Percentiles rank a stretch among this genome's conserved stretches.
These are phyloP conservation scores for Rhododendron ovatum DNA, from an alignment of 148 eudicot species.

Conservation along the genomic window DNA sequence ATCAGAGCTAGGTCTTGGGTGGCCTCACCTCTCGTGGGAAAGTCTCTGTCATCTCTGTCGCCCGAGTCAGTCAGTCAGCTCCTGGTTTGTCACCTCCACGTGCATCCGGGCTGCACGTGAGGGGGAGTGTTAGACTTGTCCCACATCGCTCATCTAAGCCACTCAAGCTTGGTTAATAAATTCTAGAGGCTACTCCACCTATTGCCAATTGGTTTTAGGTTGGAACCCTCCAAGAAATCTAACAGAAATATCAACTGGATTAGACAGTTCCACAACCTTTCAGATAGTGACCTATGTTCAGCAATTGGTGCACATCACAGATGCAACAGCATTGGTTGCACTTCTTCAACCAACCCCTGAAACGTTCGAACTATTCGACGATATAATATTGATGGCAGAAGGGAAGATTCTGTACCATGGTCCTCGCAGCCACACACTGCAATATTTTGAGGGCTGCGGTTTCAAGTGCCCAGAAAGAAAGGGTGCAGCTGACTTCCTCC, in stretches of 20 bases:
- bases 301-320: slow-evolving; percentile 68
- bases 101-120: no score
- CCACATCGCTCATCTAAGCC: no score
- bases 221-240: no score
- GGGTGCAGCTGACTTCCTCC: slow-evolving; percentile 82
- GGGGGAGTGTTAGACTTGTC: no score
- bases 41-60: no score
- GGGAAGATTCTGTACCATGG: slow-evolving; percentile 80
- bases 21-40: no score
- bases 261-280: slow-evolving; percentile 83
- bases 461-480: slow-evolving; percentile 80
- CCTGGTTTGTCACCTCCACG: no score
- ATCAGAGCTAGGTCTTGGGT: no score
- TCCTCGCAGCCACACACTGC: slow-evolving; percentile 39
- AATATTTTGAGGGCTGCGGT: slow-evolving; percentile 59
- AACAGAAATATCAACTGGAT: slow-evolving; percentile 78
- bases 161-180: no score
- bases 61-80: no score
- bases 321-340: slow-evolving; percentile 63
- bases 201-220: no score
- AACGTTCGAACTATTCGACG: slow-evolving; percentile 70
- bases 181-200: no score
- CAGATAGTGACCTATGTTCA: slow-evolving; percentile 64
- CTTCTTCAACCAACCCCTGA: slow-evolving; percentile 96
- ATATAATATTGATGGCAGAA: slow-evolving; percentile 71